phyloP scores from a whole-genome alignment of 2,329 filamentous ascomycete species.

The Beauveria sp. region DNA sequence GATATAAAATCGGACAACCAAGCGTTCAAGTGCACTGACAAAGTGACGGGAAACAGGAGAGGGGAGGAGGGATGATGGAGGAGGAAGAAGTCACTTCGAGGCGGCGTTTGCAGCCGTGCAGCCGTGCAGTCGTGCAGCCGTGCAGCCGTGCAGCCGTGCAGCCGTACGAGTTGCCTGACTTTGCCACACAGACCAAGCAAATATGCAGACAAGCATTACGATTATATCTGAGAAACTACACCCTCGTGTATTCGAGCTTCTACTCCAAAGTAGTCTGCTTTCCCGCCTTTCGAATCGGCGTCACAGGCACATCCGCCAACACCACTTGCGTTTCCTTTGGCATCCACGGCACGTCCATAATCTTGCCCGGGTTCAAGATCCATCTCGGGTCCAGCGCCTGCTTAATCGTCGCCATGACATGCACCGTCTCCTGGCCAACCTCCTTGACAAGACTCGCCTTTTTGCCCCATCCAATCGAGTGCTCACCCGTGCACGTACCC shows the following conservation, averaged over 20 bases:
- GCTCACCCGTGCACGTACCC: slow-evolving; percentile 84
- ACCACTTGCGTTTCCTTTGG: slow-evolving; percentile 15
- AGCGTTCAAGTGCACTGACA: not conserved
- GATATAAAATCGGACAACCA: not conserved
- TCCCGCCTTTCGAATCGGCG: slow-evolving; percentile 15
- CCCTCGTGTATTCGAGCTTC: not conserved
- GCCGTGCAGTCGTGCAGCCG: not conserved
- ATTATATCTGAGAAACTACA: too few species aligned
- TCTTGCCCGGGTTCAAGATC: slow-evolving; percentile 90
- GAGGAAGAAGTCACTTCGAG: not conserved
- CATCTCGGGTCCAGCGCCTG: slow-evolving; percentile 73
- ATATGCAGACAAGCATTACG: too few species aligned
- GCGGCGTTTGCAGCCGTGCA: not conserved
- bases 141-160: not conserved
- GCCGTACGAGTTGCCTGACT: not conserved
- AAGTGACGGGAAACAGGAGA: not conserved
- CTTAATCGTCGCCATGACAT: slow-evolving; percentile 80
- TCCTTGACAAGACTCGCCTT: slow-evolving; percentile 73
- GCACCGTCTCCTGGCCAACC: slow-evolving; percentile 70
- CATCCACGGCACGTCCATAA: slow-evolving; percentile 60
- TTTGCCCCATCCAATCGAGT: slow-evolving; percentile 79
- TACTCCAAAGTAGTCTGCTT: not conserved
- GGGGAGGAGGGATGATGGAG: not conserved
- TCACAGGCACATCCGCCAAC: slow-evolving; percentile 16
- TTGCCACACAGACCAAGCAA: not conserved